These are phyloP conservation scores for Herpotrichia juniperi DNA, from an alignment of 2,329 filamentous ascomycete species.

Conservation along the genomic window DNA sequence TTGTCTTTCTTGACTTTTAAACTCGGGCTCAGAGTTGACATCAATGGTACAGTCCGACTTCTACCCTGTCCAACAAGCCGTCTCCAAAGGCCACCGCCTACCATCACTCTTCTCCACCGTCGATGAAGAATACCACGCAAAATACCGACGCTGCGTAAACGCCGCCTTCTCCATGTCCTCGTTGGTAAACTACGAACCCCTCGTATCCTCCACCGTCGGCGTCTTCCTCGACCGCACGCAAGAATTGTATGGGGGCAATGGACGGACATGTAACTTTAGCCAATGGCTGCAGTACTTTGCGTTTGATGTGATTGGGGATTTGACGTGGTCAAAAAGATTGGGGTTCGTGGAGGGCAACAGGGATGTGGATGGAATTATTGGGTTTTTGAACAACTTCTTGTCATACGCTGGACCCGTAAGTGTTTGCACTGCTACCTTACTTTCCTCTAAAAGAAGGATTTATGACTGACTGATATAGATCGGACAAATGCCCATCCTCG, in stretches of 20 bases:
- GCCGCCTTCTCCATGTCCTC: constrained; percentile 79
- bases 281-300: constrained; percentile 81
- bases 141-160: constrained; percentile 77
- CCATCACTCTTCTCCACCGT: constrained; percentile 78
- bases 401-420: constrained; percentile 73
- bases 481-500: constrained; percentile 76
- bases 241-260: constrained; percentile 48
- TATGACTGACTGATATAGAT: constrained; percentile 52
- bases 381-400: constrained; percentile 68
- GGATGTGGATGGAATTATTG: constrained; percentile 77
- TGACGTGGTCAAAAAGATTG: constrained; percentile 76
- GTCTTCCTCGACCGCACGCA: constrained; percentile 66
- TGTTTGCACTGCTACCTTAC: constrained; percentile 1
- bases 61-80: constrained; percentile 78
- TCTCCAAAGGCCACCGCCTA: constrained; percentile 70
- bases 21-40: not conserved
- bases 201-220: constrained; percentile 76
- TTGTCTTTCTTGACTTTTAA: constrained; percentile 14
- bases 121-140: constrained; percentile 76
- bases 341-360: constrained; percentile 77
- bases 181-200: constrained; percentile 78
- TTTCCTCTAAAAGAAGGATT: no score
- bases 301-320: constrained; percentile 80
- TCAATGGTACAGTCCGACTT: constrained; percentile 69
- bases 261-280: constrained; percentile 66